Base-by-base conservation (phyloP, 2,329 filamentous ascomycete genomes). In the Thelonectria blattea region DNA sequence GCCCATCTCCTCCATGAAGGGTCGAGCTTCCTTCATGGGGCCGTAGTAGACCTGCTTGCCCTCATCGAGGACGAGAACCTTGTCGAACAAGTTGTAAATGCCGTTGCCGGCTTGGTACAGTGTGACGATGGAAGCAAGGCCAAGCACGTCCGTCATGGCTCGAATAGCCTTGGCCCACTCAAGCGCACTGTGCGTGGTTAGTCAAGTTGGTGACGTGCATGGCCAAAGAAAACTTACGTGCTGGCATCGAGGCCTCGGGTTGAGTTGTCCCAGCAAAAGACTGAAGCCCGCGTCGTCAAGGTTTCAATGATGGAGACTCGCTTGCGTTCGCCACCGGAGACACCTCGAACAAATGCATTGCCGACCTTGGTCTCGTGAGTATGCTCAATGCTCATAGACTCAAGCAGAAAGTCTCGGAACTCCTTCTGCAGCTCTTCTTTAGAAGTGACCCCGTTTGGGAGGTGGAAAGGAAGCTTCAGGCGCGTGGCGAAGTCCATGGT, bases 31-130 rank as follows among this genome's bases (percentile, higher is more conserved):
- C 6, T 79, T 74, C 64, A 80, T 76, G 0, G 87, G 81, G 0
- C 88, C 88, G 63, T 88, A 90, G 75, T 83, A 91, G 47, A 90
- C 81, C 65, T 91, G 73, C 62, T 86, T 85, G 48, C 88, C 88
- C 58, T 86, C 82, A 48, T 91, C 87, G 3, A 91, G 80, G 9
- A 91, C 82, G 0, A 91, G 78, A 0, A 90, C 87, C 69, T 91
- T 91, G 71, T 91, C 88, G 70, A 91, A 91, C 0, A 88, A 79
- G 24, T 89, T 78, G 71, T 89, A 90, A 60, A 91, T 90, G 22
- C 83, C 86, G 56, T 91, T 89, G 6, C 87, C 86, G 3, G 89
- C 88, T 69, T 91, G 89, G 70, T 91, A 91, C 0, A 90, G 78
- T 0, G 87, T 88, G 12, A 89, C 85, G 48, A 89, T 85, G 0